Evolutionary conservation across 257 asterid species (phyloP).

Genomic region (Cynanchum wilfordii): DNA sequence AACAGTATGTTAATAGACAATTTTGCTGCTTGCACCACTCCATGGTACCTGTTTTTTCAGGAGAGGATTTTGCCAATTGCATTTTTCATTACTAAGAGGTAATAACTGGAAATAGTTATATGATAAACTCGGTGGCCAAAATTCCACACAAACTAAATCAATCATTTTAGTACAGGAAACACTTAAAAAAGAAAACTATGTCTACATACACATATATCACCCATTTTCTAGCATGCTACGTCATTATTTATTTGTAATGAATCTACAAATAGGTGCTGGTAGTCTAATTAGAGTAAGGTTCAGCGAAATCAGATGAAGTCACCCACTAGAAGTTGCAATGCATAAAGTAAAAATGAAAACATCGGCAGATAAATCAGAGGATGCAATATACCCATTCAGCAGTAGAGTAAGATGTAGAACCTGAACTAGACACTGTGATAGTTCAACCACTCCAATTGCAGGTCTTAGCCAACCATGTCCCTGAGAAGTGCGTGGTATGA

Average conservation of each 20-base stretch:
- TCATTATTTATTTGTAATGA: neutral
- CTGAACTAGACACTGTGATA: conserved; percentile 93
- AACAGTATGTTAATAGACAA: neutral
- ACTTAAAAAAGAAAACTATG: neutral
- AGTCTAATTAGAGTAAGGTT: neutral
- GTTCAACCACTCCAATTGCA: conserved; percentile 92
- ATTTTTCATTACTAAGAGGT: neutral
- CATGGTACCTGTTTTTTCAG: neutral
- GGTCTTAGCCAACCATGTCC: conserved; percentile 99
- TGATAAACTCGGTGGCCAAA: neutral
- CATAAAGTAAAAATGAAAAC: neutral
- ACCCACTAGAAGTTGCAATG: neutral
- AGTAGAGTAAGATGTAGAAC: conserved; percentile 26
- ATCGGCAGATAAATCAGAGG: neutral
- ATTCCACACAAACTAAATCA: neutral
- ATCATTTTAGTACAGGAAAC: neutral
- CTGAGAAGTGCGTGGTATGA: conserved; percentile 77
- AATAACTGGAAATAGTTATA: neutral
- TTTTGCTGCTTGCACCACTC: neutral
- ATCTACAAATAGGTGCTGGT: no score
- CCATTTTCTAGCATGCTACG: neutral
- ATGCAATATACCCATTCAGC: neutral
- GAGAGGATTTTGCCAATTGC: neutral
- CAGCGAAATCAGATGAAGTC: neutral
- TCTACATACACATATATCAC: neutral